Percentiles rank a stretch among this genome's conserved stretches.
phyloP scores from a whole-genome alignment of 805 yeast genomes.

The Zygosaccharomyces bailii region DNA sequence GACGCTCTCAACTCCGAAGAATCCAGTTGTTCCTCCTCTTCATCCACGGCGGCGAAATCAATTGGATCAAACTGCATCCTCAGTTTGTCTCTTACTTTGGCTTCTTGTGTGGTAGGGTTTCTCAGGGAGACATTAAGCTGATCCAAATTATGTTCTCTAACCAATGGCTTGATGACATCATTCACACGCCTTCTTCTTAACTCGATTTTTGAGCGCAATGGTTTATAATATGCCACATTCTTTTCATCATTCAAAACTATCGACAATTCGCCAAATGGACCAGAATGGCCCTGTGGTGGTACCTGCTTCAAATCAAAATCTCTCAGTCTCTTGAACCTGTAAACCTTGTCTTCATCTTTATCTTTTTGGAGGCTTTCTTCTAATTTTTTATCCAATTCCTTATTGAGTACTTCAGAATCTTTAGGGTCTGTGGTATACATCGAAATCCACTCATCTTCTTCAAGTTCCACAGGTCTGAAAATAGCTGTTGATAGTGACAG shows the following conservation, averaged over 20 bases:
- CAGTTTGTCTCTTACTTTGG: constrained; percentile 51
- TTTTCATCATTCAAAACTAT: constrained; percentile 54
- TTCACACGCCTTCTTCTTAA: constrained; percentile 80
- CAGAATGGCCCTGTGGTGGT: constrained; percentile 29
- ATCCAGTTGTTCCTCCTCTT: constrained; percentile 24
- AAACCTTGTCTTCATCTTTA: constrained; percentile 49
- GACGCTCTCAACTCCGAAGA: constrained; percentile 9
- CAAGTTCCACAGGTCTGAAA: constrained; percentile 68
- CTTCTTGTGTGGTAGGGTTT: constrained; percentile 61
- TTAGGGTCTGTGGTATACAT: constrained; percentile 50
- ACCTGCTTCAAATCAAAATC: constrained; percentile 74
- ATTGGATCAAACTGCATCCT: constrained; percentile 68
- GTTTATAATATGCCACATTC: constrained; percentile 69
- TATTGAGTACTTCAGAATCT: constrained; percentile 40
- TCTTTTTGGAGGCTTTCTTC: constrained; percentile 35
- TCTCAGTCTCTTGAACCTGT: constrained; percentile 59
- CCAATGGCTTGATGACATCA: constrained; percentile 36
- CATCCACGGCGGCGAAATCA: constrained; percentile 46
- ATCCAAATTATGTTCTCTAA: constrained; percentile 56
- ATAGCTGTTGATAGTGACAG: constrained; percentile 53
- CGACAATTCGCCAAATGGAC: constrained; percentile 51
- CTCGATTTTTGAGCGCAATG: constrained; percentile 71
- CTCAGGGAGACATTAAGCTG: constrained; percentile 52
- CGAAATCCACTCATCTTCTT: constrained; percentile 75
- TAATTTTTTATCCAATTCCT: constrained; percentile 39